phyloP scores from a whole-genome alignment of 2,329 filamentous ascomycete genomes.

The Coniochaeta sp. region DNA sequence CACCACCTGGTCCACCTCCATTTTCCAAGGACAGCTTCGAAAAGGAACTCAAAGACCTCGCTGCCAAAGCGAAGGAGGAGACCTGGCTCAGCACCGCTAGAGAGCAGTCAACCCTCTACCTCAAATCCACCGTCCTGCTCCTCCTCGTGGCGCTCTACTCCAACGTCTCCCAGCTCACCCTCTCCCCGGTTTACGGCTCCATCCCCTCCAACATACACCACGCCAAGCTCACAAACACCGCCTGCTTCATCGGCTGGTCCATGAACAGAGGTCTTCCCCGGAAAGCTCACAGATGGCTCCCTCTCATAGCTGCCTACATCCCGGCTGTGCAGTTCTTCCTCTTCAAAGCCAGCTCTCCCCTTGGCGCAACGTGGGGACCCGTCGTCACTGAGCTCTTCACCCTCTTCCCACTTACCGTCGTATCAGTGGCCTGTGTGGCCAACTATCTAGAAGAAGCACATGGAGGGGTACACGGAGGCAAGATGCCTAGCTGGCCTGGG shows the following conservation, averaged over 20 bases:
- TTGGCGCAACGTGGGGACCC: constrained; percentile 69
- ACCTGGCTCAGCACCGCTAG: constrained; percentile 23
- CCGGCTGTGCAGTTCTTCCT: constrained; percentile 67
- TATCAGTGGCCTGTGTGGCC: constrained; percentile 58
- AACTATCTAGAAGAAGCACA: constrained; percentile 56
- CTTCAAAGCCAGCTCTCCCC: constrained; percentile 55
- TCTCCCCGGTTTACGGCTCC: constrained; percentile 84
- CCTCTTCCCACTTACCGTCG: constrained; percentile 59
- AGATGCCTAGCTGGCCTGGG: constrained; percentile 53
- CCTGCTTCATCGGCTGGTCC: constrained; percentile 66
- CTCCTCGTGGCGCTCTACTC: constrained; percentile 56
- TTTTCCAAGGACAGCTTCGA: constrained; percentile 47
- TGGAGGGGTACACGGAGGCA: constrained; percentile 49
- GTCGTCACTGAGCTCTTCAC: constrained; percentile 67
- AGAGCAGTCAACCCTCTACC: constrained; percentile 33
- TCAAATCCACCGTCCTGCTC: constrained; percentile 37
- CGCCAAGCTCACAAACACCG: constrained; percentile 54
- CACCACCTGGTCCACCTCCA: neutral
- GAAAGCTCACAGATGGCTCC: constrained; percentile 52
- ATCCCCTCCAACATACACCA: constrained; percentile 73
- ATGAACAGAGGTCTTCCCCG: constrained; percentile 48
- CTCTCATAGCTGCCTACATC: constrained; percentile 68
- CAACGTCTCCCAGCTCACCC: constrained; percentile 64
- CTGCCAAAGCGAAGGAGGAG: constrained; percentile 32
- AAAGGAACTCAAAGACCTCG: constrained; percentile 44